phyloP scores from a whole-genome alignment of 805 yeast species.

The Lachancea nothofagi region DNA sequence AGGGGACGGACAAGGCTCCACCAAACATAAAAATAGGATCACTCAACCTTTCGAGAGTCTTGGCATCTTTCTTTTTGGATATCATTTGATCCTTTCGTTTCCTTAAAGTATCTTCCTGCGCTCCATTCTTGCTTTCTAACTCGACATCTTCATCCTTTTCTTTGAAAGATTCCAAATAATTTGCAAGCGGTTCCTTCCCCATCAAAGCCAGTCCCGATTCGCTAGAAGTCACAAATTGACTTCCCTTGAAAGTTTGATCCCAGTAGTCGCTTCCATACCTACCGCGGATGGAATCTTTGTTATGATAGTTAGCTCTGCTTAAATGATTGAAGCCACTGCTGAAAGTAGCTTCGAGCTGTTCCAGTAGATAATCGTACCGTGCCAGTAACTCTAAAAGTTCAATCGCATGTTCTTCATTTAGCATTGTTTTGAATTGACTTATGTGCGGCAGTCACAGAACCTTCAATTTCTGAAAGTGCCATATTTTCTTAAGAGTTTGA shows the following conservation, averaged over 20 bases:
- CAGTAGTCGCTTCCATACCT: conserved; percentile 32
- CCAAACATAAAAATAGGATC: conserved; percentile 33
- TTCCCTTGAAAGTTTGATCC: conserved; percentile 28
- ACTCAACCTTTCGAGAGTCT: neutral
- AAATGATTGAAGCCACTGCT: conserved; percentile 25
- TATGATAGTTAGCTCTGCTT: conserved; percentile 30
- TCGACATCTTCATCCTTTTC: conserved; percentile 2
- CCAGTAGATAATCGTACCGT: conserved; percentile 24
- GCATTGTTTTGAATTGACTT: too few relatives aligned
- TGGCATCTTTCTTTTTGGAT: neutral
- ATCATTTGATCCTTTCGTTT: conserved; percentile 2
- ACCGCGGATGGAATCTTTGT: conserved; percentile 29
- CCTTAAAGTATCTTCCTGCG: conserved; percentile 5
- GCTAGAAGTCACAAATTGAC: conserved; percentile 12
- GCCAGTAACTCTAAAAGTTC: conserved; percentile 19
- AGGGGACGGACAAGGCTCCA: conserved; percentile 25
- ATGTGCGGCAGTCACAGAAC: too few relatives aligned
- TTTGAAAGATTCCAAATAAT: neutral
- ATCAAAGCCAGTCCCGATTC: neutral
- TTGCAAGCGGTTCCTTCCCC: neutral
- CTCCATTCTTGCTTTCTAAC: conserved; percentile 2
- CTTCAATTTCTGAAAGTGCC: too few relatives aligned
- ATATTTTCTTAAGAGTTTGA: too few relatives aligned
- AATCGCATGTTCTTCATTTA: conserved; percentile 6
- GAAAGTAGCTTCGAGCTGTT: conserved; percentile 24